These are phyloP conservation scores for Aspergillus aculeatus DNA, from an alignment of 2,329 filamentous ascomycete species.

Conservation along the genomic window DNA sequence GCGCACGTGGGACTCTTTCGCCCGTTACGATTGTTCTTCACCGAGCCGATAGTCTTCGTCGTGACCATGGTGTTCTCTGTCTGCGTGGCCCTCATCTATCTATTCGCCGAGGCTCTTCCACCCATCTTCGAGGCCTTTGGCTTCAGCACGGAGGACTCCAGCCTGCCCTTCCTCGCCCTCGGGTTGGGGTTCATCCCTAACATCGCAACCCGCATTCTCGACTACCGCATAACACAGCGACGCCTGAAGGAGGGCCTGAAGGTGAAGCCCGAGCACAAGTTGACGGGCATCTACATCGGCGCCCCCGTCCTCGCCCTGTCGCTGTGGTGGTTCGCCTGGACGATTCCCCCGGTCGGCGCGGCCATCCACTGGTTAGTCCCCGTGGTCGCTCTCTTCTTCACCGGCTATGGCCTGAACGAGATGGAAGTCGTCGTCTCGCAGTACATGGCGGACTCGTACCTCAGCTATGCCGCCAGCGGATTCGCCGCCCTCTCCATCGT, in stretches of 20 bases:
- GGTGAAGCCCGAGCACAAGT: constrained; percentile 48
- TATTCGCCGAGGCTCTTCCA: constrained; percentile 47
- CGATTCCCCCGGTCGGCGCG: constrained; percentile 43
- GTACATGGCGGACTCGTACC: constrained; percentile 48
- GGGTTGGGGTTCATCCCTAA: constrained; percentile 43
- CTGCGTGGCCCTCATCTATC: constrained; percentile 48
- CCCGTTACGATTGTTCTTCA: constrained; percentile 44
- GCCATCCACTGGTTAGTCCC: constrained; percentile 42
- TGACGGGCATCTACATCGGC: constrained; percentile 47
- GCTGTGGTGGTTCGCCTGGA: constrained; percentile 51
- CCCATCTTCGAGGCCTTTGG: constrained; percentile 41
- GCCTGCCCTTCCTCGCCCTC: constrained; percentile 44
- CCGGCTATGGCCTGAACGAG: constrained; percentile 52
- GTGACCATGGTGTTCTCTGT: constrained; percentile 43
- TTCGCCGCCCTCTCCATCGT: constrained; percentile 45
- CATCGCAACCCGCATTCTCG: constrained; percentile 45
- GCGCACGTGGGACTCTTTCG: constrained; percentile 37
- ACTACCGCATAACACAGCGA: constrained; percentile 31
- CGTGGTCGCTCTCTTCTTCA: constrained; percentile 41
- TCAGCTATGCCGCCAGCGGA: constrained; percentile 46
- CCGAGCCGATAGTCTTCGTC: constrained; percentile 47
- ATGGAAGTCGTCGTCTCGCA: constrained; percentile 44
- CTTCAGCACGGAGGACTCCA: constrained; percentile 35
- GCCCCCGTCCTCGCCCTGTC: constrained; percentile 47
- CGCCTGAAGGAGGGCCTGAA: constrained; percentile 24